Percentiles rank a stretch among this genome's conserved stretches.
Conservation (phyloP, 2,329 filamentous ascomycete species). For the Monosporascus sp. region DNA sequence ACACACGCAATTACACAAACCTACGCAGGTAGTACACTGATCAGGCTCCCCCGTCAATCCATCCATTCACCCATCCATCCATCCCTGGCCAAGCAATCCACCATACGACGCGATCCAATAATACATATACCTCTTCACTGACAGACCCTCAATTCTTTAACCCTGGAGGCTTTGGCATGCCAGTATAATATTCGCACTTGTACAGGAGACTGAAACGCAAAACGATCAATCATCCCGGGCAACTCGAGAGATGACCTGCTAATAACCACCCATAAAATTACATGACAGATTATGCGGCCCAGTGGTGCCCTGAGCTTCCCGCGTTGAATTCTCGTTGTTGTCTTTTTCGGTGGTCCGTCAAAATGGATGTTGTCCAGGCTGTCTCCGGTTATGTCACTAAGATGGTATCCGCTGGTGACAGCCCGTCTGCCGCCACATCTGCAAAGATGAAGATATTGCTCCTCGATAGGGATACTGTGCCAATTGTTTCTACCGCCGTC, state of each 20-base stretch:
- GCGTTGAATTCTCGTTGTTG: neutral
- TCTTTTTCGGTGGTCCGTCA: conserved; percentile 21
- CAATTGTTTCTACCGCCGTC: conserved; percentile 89
- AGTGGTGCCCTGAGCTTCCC: neutral
- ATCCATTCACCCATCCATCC: no score
- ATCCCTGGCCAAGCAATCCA: no score
- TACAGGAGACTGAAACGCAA: no score
- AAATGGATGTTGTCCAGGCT: conserved; percentile 91
- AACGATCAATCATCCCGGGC: neutral
- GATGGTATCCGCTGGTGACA: conserved; percentile 84
- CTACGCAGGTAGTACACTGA: no score
- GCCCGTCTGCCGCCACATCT: conserved; percentile 57
- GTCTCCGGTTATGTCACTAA: conserved; percentile 93
- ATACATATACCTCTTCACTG: no score
- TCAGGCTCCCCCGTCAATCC: no score
- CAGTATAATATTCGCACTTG: no score
- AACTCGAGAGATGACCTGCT: neutral
- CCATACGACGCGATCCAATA: no score
- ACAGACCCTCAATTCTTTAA: no score
- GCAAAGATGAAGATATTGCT: conserved; percentile 98
- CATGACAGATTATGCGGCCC: neutral
- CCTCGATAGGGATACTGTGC: conserved; percentile 87
- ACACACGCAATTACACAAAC: no score
- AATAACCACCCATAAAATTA: neutral
- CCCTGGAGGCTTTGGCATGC: no score